Evolutionary conservation across 2,329 filamentous ascomycete species (phyloP), one percentile per base, ranked within the genome.

Genomic region (Beauveria bassiana): DNA sequence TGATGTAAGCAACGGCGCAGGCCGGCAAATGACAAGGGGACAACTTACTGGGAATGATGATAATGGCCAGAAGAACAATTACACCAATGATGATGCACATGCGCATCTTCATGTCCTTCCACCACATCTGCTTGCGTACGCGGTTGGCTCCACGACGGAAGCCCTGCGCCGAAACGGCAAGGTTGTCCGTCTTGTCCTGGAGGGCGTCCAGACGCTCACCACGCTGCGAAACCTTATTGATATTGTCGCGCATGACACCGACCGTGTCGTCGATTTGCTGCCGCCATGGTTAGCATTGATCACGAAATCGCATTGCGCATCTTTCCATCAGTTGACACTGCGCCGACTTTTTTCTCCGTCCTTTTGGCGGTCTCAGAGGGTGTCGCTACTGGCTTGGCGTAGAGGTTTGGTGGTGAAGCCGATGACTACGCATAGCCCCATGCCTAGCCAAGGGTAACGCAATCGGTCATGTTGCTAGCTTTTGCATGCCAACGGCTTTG

Each of bases 61-160:
- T 98, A 75, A 99, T 85, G 69, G 96, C 80, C 68, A 99, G 84
- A 69, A 99, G 82, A 68, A 98, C 84, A 75, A 98, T 89, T 77
- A 99, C 89, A 71, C 93, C 95, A 63, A 87, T 82, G 73, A 96
- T 89, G 69, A 99, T 81, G 79, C 93, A 98, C 82, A 97, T 95
- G 76, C 95, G 88, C 95, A 99, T 99, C 86, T 98, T 98, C 91
- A 97, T 96, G 73, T 98, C 93, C 85, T 98, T 98, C 93, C 93
- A 98, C 93, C 93, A 98, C 93, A 98, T 98, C 78, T 96, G 88
- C 82, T 93, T 93, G 76, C 95, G 87, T 69, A 99, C 93, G 70
- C 91, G 84, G 82, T 98, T 99, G 77, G 96, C 95, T 66, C 95
- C 93, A 68, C 93, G 88, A 71, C 93, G 91, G 85, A 99, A 99